Evolutionary conservation across 768 basidiomycete species (phyloP).

Genomic region (Neoboletus subvelutipes): DNA sequence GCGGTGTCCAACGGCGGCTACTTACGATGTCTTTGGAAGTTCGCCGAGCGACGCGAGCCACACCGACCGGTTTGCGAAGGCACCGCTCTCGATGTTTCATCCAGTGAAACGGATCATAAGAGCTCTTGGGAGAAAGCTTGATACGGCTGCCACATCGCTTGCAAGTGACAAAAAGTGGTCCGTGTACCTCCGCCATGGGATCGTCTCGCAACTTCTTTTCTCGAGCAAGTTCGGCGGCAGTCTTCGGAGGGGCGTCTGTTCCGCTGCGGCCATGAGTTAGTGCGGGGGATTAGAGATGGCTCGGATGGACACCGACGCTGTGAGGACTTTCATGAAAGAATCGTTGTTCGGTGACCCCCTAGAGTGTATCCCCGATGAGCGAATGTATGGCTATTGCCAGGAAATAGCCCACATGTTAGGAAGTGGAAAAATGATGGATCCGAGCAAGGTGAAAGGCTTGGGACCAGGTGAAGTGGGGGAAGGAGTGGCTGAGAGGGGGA

Average conservation of each 20-base stretch:
- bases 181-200: conserved; percentile 50
- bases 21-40: conserved; percentile 27
- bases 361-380: conserved; percentile 22
- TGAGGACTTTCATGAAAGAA: conserved; percentile 20
- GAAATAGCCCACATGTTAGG: conserved; percentile 23
- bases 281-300: not conserved
- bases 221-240: conserved; percentile 45
- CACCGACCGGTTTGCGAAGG: conserved; percentile 42
- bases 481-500: not conserved
- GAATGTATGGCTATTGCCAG: conserved; percentile 8
- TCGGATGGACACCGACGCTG: conserved; percentile 19
- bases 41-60: conserved; percentile 14
- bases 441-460: not conserved
- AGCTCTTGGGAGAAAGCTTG: conserved; percentile 66
- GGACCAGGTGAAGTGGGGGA: conserved; percentile 1
- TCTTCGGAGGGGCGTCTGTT: conserved; percentile 32
- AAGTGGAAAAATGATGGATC: not conserved
- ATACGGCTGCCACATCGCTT: conserved; percentile 54
- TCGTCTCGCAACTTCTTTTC: conserved; percentile 54
- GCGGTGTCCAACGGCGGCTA: not conserved
- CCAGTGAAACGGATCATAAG: conserved; percentile 70
- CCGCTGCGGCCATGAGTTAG: conserved; percentile 23
- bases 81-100: conserved; percentile 61
- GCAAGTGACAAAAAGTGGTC: conserved; percentile 53
- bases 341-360: conserved; percentile 29